Conservation (phyloP, 371 early-diverging fungal genomes). For the Syncephalastrum racemosum region DNA sequence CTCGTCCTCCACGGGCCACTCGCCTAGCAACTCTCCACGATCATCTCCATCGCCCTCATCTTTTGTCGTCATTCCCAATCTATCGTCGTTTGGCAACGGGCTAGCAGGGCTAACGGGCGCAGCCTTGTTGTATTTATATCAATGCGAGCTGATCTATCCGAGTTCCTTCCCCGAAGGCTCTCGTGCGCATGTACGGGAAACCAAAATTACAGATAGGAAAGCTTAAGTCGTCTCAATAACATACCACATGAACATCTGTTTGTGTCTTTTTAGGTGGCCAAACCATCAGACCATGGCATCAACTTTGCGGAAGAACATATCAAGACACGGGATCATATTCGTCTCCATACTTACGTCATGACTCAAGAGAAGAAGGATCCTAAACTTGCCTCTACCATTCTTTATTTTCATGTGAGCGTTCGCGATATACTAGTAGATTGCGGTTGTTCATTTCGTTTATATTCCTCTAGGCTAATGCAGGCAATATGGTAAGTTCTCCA, state of each 20-base stretch:
- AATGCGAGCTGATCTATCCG: slow-evolving; percentile 47
- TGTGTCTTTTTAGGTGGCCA: slow-evolving; percentile 53
- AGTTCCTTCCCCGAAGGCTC: slow-evolving; percentile 47
- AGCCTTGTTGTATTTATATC: slow-evolving; percentile 38
- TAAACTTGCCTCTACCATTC: slow-evolving; percentile 59
- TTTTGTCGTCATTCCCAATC: slow-evolving; percentile 16
- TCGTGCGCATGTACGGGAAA: slow-evolving; percentile 33
- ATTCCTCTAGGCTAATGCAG: slow-evolving; percentile 80
- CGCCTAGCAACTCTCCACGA: slow-evolving; percentile 36
- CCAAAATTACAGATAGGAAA: background rate
- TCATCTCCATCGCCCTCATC: slow-evolving; percentile 14
- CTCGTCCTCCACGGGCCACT: no score
- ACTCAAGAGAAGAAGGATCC: slow-evolving; percentile 43
- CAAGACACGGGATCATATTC: slow-evolving; percentile 75
- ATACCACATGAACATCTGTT: background rate
- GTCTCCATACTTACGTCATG: slow-evolving; percentile 79
- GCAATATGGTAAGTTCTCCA: slow-evolving; percentile 75
- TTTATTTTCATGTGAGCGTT: background rate
- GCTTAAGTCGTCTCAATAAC: background rate
- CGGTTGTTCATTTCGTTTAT: background rate
- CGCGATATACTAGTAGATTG: background rate
- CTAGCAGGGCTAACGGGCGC: slow-evolving; percentile 18
- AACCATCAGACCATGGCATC: slow-evolving; percentile 73
- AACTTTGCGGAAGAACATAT: slow-evolving; percentile 77
- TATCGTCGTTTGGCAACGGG: slow-evolving; percentile 14